A percentile compares a stretch with the other conserved stretches of the same genome.
These are phyloP conservation scores for Corynascus novoguineensis DNA, from an alignment of 495 filamentous ascomycete genomes.

Conservation along the genomic window DNA sequence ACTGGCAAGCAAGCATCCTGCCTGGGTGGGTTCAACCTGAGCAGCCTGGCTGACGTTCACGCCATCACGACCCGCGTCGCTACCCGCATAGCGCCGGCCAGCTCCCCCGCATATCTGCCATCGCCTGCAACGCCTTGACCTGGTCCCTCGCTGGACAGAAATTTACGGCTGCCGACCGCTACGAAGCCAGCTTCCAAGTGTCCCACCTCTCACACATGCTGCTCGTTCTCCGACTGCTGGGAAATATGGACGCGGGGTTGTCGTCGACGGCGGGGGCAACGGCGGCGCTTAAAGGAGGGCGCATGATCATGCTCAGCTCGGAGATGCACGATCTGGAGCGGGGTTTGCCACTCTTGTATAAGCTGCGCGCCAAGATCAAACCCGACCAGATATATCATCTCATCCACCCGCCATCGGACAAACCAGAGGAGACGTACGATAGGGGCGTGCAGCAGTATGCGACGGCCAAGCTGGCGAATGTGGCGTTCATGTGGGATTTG, in stretches of 20 bases:
- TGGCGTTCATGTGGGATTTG: not conserved
- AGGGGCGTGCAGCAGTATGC: not conserved
- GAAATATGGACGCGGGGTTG: not conserved
- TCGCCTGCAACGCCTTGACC: slow-evolving; percentile 3
- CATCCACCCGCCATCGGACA: not conserved
- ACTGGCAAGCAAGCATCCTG: too few species aligned
- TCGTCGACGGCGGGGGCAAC: too few species aligned
- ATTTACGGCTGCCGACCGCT: not conserved
- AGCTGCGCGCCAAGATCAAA: not conserved
- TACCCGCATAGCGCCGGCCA: not conserved
- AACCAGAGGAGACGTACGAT: not conserved
- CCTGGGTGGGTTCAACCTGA: not conserved
- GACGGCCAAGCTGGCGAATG: slow-evolving; percentile 4
- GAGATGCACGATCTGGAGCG: not conserved
- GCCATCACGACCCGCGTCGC: not conserved
- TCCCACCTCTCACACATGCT: not conserved
- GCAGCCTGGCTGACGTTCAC: not conserved
- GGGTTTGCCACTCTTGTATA: not conserved
- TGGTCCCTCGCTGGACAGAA: not conserved
- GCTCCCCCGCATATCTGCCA: not conserved
- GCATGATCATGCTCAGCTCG: not conserved
- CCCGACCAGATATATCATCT: not conserved
- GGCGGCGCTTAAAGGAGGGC: too few species aligned
- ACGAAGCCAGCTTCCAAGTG: slow-evolving; percentile 2
- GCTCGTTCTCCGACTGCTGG: not conserved